Evolutionary conservation across 768 basidiomycete genomes (phyloP).

Genomic region (Trametes gibbosa): DNA sequence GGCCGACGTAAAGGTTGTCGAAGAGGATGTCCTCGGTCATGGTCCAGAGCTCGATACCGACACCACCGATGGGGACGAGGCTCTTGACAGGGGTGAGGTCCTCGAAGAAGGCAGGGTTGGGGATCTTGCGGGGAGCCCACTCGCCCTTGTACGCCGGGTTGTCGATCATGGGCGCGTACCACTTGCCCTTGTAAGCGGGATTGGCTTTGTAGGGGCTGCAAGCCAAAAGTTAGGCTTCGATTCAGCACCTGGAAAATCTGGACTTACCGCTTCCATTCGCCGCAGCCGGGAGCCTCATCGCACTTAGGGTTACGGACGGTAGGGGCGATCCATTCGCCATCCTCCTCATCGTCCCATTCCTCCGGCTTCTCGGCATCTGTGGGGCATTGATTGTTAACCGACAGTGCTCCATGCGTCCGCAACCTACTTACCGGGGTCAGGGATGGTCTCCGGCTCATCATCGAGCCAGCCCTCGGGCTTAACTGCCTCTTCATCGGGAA

Average conservation of each 20-base stretch:
- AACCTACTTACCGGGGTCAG: conserved; percentile 72
- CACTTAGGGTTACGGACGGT: conserved; percentile 89
- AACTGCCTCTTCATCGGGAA: conserved; percentile 79
- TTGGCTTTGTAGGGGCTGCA: conserved; percentile 81
- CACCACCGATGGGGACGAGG: conserved; percentile 87
- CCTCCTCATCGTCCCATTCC: conserved; percentile 99
- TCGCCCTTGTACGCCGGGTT: conserved; percentile 97
- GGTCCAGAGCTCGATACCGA: conserved; percentile 99
- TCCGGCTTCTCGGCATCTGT: conserved; percentile 88
- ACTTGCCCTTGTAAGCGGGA: conserved; percentile 97
- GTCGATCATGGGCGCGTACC: conserved; percentile 91
- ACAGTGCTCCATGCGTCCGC: not conserved
- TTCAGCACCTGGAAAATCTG: not conserved
- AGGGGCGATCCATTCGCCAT: conserved; percentile 97
- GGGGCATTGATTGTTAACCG: conserved; percentile 20
- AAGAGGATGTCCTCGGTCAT: conserved; percentile 97
- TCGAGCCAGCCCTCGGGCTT: conserved; percentile 98
- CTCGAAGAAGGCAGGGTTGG: conserved; percentile 90
- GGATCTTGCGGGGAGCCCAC: conserved; percentile 89
- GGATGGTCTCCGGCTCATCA: conserved; percentile 72
- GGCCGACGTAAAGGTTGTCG: conserved; percentile 91
- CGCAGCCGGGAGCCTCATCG: conserved; percentile 87
- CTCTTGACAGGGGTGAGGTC: conserved; percentile 78
- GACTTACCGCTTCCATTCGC: conserved; percentile 81
- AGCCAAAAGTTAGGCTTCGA: not conserved